Percentiles rank a stretch among this genome's conserved stretches.
Evolutionary conservation across 805 yeast species (phyloP).

Genomic region (Tetrapisispora namnaoensis): DNA sequence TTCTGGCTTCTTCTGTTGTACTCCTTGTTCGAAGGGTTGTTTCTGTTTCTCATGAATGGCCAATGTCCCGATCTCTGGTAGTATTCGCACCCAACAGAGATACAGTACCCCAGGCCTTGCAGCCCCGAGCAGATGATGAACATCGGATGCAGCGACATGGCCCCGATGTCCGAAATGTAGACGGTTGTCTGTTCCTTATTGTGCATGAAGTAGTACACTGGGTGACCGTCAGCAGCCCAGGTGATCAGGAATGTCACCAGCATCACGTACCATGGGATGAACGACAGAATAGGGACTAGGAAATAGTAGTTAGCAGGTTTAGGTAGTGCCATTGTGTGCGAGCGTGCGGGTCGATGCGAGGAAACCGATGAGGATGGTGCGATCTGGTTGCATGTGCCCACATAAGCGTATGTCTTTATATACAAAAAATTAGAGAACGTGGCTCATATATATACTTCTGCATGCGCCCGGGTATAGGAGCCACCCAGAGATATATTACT

Average conservation of each 20-base stretch:
- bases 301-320: conserved; percentile 37
- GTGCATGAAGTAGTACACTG: conserved; percentile 50
- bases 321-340: conserved; percentile 3
- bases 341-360: background rate
- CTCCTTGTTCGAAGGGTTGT: conserved; percentile 2
- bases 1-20: background rate
- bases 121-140: conserved; percentile 70
- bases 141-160: conserved; percentile 74
- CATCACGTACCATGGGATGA: conserved; percentile 86
- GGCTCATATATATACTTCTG: too few relatives aligned
- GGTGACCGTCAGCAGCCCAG: conserved; percentile 79
- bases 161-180: conserved; percentile 80
- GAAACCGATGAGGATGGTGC: too few relatives aligned
- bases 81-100: conserved; percentile 54
- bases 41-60: conserved; percentile 19
- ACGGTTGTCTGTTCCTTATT: conserved; percentile 38
- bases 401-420: background rate
- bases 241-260: conserved; percentile 63
- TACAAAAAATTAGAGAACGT: background rate
- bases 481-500: too few relatives aligned
- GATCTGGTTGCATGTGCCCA: too few relatives aligned
- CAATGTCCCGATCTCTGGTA: conserved; percentile 46
- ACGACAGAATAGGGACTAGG: conserved; percentile 54
- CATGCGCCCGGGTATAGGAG: too few relatives aligned
- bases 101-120: conserved; percentile 66